A percentile compares a stretch with the other conserved stretches of the same genome.
Evolutionary conservation across 257 asterid species (phyloP).

Genomic region (Fraxinus anomala): DNA sequence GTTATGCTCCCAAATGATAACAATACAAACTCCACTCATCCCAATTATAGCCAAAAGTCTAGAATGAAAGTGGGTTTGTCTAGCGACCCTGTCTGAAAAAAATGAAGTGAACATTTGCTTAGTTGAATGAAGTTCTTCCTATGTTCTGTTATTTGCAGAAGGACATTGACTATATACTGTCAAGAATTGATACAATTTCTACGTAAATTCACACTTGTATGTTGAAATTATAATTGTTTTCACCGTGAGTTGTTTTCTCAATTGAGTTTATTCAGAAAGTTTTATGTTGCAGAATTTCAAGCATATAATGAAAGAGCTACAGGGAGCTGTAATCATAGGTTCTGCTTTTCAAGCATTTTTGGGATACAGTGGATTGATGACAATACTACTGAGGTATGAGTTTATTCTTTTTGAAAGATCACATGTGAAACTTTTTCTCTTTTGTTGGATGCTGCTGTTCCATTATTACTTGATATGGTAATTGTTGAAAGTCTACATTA

Average conservation of each 20-base stretch:
- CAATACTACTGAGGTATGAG: slow-evolving; percentile 65
- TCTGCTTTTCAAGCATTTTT: slow-evolving; percentile 89
- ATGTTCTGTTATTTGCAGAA: slow-evolving; percentile 7
- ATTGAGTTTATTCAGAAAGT: slow-evolving; percentile 14
- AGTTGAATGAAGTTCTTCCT: slow-evolving; percentile 10
- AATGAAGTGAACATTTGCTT: not conserved
- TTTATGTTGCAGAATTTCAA: slow-evolving; percentile 71
- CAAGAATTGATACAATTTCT: not conserved
- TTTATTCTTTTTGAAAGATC: slow-evolving; percentile 7
- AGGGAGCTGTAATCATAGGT: slow-evolving; percentile 93
- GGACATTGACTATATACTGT: not conserved
- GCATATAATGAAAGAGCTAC: slow-evolving; percentile 96
- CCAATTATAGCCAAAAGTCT: not conserved
- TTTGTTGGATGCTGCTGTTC: slow-evolving; percentile 51
- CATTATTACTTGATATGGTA: not conserved
- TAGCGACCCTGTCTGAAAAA: not conserved
- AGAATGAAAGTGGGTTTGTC: not conserved
- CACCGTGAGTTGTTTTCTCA: not conserved
- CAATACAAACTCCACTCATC: slow-evolving; percentile 17
- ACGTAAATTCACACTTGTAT: slow-evolving; percentile 3
- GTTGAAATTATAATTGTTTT: slow-evolving; percentile 1
- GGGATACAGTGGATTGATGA: slow-evolving; percentile 96
- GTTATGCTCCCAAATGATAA: not conserved
- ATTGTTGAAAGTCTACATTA: not conserved
- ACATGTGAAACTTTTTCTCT: not conserved